Conservation (phyloP, 306 rosid species). For the Lathyrus oleraceus region DNA sequence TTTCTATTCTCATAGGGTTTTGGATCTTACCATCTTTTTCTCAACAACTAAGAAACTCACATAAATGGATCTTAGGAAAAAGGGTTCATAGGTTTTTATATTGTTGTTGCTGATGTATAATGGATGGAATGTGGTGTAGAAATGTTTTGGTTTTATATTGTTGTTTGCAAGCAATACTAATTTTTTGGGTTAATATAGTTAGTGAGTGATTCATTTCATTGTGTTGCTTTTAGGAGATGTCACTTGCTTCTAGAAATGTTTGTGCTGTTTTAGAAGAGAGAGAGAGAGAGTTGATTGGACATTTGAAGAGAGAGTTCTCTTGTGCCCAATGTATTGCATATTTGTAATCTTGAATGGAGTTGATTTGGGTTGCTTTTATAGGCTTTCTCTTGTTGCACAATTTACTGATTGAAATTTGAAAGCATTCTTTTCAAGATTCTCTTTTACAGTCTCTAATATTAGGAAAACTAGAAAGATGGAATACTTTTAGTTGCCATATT, state of each 20-base stretch:
- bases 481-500: background rate
- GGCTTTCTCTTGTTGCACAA: background rate
- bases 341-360: background rate
- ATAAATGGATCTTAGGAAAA: constrained; percentile 17
- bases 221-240: constrained; percentile 7
- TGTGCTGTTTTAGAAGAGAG: background rate
- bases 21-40: background rate
- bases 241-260: constrained; percentile 16
- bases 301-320: constrained; percentile 8
- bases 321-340: background rate
- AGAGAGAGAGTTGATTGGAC: constrained; percentile 1
- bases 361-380: background rate
- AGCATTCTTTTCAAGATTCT: constrained; percentile 11
- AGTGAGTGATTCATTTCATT: background rate
- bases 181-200: background rate
- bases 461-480: constrained; percentile 13
- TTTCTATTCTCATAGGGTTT: constrained; percentile 34
- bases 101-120: background rate
- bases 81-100: background rate
- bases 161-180: background rate
- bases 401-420: background rate
- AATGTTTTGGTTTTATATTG: background rate
- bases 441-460: background rate
- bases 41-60: background rate
- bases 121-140: background rate